Base-by-base conservation (phyloP, 768 basidiomycete genomes). In the Russula dissimulans region DNA sequence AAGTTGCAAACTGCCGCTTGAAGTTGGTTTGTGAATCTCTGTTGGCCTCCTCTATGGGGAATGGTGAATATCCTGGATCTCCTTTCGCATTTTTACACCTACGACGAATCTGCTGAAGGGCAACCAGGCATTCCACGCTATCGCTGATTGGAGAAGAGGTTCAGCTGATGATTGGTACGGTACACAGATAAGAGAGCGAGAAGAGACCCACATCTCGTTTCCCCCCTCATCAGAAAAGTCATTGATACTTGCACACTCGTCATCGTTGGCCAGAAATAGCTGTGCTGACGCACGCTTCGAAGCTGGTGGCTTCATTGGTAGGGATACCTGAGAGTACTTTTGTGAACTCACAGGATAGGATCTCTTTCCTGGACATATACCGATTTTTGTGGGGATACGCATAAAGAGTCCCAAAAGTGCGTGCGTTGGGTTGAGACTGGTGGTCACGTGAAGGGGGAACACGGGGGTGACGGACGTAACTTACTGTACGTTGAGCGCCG, bases 41-140 rank as follows among this genome's bases (percentile, higher is more conserved):
- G 17, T 43, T 56, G 4, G 32, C 34, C 14, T 61, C 51, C 39
- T 61, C 60, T 61, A 43, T 26, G 18, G 8, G 2, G 14, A 12
- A 22, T 36, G 12, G 38, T 57, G 2, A 57, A 48, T 29, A 15
- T 17, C 32, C 32, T 11, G n/a, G 17, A 14, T 8, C n/a, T 18
- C 14, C 11, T 12, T 36, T 47, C 10, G 10, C 34, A 22, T 29
- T 42, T 41, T 44, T 41, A 42, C 47, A 57, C 60, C 36, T 47
- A 61, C 60, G 38, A 42, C 60, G 60, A 38, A 53, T 57, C 32
- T 48, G 51, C 32, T 61, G 60, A 29, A 61, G 56, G 17, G n/a
- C 22, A 18, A 57, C 3, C 42, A 57, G 53, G 31, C 57, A 61
- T 48, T 61, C 43, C 14, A 57, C 26, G 29, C 56, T 57, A 22